phyloP scores from a whole-genome alignment of 768 basidiomycete species.

The Candolleomyces efflorescens region DNA sequence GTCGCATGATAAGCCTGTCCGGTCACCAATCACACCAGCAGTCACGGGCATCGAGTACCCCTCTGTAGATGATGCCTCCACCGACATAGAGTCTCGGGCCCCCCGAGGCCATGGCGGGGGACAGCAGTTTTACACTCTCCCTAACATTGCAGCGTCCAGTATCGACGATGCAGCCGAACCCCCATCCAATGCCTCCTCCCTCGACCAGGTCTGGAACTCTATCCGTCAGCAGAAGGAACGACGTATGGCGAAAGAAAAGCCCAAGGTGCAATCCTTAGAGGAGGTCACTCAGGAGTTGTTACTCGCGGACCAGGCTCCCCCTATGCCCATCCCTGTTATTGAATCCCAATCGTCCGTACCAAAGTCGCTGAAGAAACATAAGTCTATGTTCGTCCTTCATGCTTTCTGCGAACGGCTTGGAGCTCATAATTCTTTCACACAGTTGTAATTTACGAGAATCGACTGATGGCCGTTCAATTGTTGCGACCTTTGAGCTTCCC shows the following conservation, averaged over 20 bases:
- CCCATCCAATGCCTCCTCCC: conserved; percentile 34
- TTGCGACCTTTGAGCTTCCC: conserved; percentile 66
- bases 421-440: conserved; percentile 8
- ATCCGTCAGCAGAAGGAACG: conserved; percentile 62
- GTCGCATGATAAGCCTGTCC: conserved; percentile 19
- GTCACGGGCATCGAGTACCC: conserved; percentile 48
- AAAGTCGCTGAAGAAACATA: conserved; percentile 51
- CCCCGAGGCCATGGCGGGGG: conserved; percentile 17
- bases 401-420: neutral
- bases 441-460: conserved; percentile 73
- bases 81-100: conserved; percentile 29
- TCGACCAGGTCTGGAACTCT: conserved; percentile 64
- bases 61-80: conserved; percentile 30
- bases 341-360: conserved; percentile 33
- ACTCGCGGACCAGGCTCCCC: conserved; percentile 25
- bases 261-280: conserved; percentile 70
- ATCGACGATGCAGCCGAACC: conserved; percentile 40
- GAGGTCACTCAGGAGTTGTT: conserved; percentile 33
- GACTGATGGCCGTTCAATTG: conserved; percentile 62
- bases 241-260: conserved; percentile 62
- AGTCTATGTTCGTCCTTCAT: conserved; percentile 51
- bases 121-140: conserved; percentile 31
- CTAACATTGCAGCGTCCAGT: conserved; percentile 36
- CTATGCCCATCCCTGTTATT: conserved; percentile 33
- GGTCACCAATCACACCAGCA: conserved; percentile 40